These are phyloP conservation scores for Spizellomyces sp. DNA, from an alignment of 192 early-diverging fungal genomes.

Conservation along the genomic window DNA sequence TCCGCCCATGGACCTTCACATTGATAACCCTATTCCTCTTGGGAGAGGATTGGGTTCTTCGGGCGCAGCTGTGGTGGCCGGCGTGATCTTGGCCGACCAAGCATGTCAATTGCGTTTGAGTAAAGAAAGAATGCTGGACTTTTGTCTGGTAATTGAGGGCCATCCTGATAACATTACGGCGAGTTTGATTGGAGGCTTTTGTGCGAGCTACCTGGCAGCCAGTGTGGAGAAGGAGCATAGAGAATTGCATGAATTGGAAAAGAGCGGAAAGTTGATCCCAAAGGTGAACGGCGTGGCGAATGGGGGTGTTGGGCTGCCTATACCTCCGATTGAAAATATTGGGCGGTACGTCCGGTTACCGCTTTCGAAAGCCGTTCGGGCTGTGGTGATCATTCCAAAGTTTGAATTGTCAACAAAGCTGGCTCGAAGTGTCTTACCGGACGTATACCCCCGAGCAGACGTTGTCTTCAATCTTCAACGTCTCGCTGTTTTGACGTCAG, in stretches of 20 bases:
- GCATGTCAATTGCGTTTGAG: slow-evolving; percentile 68
- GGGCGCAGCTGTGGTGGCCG: slow-evolving; percentile 94
- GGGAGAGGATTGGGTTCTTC: slow-evolving; percentile 97
- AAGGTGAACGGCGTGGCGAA: background rate
- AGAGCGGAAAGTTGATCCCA: slow-evolving; percentile 12
- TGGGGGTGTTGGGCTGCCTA: background rate
- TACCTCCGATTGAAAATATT: slow-evolving; percentile 27
- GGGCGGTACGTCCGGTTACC: slow-evolving; percentile 36
- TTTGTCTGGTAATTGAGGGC: slow-evolving; percentile 87
- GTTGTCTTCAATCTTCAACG: slow-evolving; percentile 96
- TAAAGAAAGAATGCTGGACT: slow-evolving; percentile 86
- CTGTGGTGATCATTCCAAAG: slow-evolving; percentile 65
- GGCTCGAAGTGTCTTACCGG: slow-evolving; percentile 85
- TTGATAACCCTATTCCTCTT: slow-evolving; percentile 91
- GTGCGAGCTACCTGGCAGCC: slow-evolving; percentile 73
- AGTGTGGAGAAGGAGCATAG: slow-evolving; percentile 12
- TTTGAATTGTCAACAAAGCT: slow-evolving; percentile 93
- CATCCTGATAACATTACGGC: slow-evolving; percentile 98
- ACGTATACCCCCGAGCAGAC: slow-evolving; percentile 74
- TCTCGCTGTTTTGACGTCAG: slow-evolving; percentile 85
- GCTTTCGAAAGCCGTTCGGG: slow-evolving; percentile 34
- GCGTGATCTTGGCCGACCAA: slow-evolving; percentile 80
- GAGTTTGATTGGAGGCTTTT: slow-evolving; percentile 91
- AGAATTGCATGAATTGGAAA: background rate
- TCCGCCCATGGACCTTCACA: slow-evolving; percentile 70